phyloP scores from a whole-genome alignment of 371 early-diverging fungal genomes.

The Zychaea mexicana region DNA sequence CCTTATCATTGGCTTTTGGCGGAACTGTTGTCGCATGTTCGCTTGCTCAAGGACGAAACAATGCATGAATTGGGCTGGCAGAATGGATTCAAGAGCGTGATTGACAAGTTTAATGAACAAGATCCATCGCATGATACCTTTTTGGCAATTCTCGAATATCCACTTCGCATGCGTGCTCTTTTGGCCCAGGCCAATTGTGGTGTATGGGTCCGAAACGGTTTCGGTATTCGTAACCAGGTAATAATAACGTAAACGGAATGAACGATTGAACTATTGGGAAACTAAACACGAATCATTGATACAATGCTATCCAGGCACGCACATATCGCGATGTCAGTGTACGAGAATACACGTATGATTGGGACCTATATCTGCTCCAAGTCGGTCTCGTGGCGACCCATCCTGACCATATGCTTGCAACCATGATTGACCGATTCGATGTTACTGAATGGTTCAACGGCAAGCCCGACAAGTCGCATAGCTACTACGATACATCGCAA shows the following conservation, averaged over 20 bases:
- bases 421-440: conserved; percentile 89
- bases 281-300: conserved; percentile 9
- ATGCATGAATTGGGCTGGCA: conserved; percentile 55
- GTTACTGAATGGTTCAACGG: conserved; percentile 86
- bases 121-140: conserved; percentile 21
- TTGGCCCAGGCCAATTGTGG: conserved; percentile 90
- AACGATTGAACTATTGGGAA: conserved; percentile 17
- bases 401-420: conserved; percentile 76
- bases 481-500: conserved; percentile 68
- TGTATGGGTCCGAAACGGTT: conserved; percentile 96
- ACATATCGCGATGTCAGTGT: conserved; percentile 82
- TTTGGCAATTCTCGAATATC: conserved; percentile 71
- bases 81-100: conserved; percentile 57
- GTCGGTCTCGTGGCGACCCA: conserved; percentile 69
- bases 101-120: conserved; percentile 30
- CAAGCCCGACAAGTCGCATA: conserved; percentile 36
- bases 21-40: conserved; percentile 72
- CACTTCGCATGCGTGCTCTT: conserved; percentile 70
- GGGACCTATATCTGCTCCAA: conserved; percentile 88
- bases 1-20: conserved; percentile 93
- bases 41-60: conserved; percentile 55
- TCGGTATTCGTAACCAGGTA: conserved; percentile 67
- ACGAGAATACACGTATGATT: conserved; percentile 88
- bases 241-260: too few species aligned
- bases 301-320: conserved; percentile 61